Evolutionary conservation across 495 filamentous ascomycete species (phyloP).

Genomic region (Penicillium steckii): DNA sequence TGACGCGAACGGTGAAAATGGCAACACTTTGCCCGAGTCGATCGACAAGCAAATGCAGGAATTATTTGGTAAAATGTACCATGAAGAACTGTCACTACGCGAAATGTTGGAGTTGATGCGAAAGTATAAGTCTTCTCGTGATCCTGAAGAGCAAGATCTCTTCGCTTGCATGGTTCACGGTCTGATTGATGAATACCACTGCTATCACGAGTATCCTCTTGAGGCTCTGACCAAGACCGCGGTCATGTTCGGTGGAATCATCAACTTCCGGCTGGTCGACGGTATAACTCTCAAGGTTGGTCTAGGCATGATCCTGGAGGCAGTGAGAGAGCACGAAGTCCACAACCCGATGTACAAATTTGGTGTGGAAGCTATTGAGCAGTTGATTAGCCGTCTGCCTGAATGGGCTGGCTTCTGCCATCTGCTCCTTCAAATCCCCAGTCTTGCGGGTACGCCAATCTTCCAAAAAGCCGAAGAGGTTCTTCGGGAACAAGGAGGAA

Average conservation of each 20-base stretch:
- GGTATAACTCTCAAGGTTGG: conserved; percentile 88
- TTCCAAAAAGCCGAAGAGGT: conserved; percentile 81
- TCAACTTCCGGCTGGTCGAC: conserved; percentile 85
- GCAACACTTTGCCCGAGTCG: conserved; percentile 72
- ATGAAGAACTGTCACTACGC: conserved; percentile 75
- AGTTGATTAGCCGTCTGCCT: conserved; percentile 74
- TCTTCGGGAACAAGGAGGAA: conserved; percentile 57
- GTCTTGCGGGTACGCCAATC: conserved; percentile 79
- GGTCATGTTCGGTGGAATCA: conserved; percentile 95
- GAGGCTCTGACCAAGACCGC: conserved; percentile 93
- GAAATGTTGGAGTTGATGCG: conserved; percentile 79
- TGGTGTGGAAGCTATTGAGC: conserved; percentile 91
- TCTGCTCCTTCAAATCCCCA: conserved; percentile 74
- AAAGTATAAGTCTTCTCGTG: conserved; percentile 78
- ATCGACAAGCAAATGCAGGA: conserved; percentile 93
- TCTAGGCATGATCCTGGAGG: conserved; percentile 92
- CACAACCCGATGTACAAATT: conserved; percentile 97
- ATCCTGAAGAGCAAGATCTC: conserved; percentile 82
- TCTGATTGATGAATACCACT: conserved; percentile 94
- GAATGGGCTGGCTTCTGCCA: conserved; percentile 93
- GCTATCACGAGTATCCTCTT: conserved; percentile 90
- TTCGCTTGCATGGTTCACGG: conserved; percentile 99
- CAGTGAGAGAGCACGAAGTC: conserved; percentile 76
- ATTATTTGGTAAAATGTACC: conserved; percentile 95
- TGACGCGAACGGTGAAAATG: conserved; percentile 74